These are phyloP conservation scores for Coemansia sp. DNA, from an alignment of 192 early-diverging fungal species.

Conservation along the genomic window DNA sequence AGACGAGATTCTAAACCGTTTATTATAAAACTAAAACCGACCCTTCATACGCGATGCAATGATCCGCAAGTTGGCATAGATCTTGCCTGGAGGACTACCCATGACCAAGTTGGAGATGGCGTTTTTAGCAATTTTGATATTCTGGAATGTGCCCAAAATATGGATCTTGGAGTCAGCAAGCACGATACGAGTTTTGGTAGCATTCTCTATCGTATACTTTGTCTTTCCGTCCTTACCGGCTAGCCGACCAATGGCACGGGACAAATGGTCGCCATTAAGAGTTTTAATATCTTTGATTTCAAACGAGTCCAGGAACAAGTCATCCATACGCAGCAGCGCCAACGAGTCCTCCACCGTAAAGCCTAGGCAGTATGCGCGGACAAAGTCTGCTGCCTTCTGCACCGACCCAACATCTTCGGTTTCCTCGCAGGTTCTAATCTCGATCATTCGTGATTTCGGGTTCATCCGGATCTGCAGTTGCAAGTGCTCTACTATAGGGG, in stretches of 20 bases:
- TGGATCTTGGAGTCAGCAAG: slow-evolving; percentile 97
- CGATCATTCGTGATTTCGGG: slow-evolving; percentile 81
- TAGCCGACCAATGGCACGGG: slow-evolving; percentile 96
- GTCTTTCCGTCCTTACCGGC: slow-evolving; percentile 97
- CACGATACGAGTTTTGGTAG: slow-evolving; percentile 92
- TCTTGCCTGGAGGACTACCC: slow-evolving; percentile 95
- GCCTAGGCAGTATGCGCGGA: slow-evolving; percentile 88
- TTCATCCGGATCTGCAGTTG: slow-evolving; percentile 97
- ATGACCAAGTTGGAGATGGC: slow-evolving; percentile 88
- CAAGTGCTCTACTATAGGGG: slow-evolving; percentile 93
- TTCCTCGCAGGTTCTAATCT: slow-evolving; percentile 79
- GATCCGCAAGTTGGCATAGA: slow-evolving; percentile 84
- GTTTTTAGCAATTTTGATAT: slow-evolving; percentile 94
- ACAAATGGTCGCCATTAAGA: slow-evolving; percentile 90
- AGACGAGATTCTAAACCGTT: background rate
- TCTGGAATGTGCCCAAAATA: slow-evolving; percentile 92
- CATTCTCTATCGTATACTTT: slow-evolving; percentile 96
- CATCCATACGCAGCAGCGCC: slow-evolving; percentile 92
- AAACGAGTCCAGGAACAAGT: slow-evolving; percentile 94
- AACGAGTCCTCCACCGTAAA: slow-evolving; percentile 94
- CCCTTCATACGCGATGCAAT: slow-evolving; percentile 91
- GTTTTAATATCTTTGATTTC: slow-evolving; percentile 98
- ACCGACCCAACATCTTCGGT: slow-evolving; percentile 86
- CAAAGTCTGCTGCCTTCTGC: slow-evolving; percentile 96
- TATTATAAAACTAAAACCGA: slow-evolving; percentile 38